These are phyloP conservation scores for Coemansia erecta DNA, from an alignment of 192 early-diverging fungal species.

Conservation along the genomic window DNA sequence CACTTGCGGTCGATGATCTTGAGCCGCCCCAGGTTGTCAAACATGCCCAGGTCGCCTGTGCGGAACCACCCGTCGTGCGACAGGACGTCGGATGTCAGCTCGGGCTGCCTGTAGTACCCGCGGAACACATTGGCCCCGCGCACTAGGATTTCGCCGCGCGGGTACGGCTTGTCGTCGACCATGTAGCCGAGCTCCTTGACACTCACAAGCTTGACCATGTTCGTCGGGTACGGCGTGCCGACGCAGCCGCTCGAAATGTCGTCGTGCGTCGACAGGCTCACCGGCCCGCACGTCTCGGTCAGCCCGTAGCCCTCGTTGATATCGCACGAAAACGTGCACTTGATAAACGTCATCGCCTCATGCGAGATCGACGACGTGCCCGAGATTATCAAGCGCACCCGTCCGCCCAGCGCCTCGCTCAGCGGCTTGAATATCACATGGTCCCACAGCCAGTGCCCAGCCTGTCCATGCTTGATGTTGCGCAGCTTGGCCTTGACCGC, in stretches of 20 bases:
- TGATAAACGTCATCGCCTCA: conserved; percentile 82
- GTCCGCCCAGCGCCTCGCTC: conserved; percentile 72
- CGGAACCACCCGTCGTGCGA: conserved; percentile 84
- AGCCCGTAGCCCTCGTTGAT: conserved; percentile 92
- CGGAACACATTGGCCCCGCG: conserved; percentile 76
- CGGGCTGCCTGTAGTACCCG: conserved; percentile 86
- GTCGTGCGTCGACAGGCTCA: conserved; percentile 53
- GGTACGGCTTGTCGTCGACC: conserved; percentile 75
- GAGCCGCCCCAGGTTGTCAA: conserved; percentile 77
- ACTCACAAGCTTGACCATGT: conserved; percentile 86
- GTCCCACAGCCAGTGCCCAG: conserved; percentile 85
- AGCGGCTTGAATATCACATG: conserved; percentile 75
- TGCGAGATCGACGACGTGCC: conserved; percentile 83
- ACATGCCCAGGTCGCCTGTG: conserved; percentile 94
- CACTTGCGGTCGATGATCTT: conserved; percentile 92
- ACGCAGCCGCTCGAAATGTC: conserved; percentile 73
- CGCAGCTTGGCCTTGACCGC: conserved; percentile 53
- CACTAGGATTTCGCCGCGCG: conserved; percentile 85
- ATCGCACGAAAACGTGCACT: conserved; percentile 75
- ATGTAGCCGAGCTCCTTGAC: conserved; percentile 87
- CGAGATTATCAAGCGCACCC: conserved; percentile 70
- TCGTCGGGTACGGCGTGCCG: conserved; percentile 65
- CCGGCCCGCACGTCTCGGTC: conserved; percentile 73
- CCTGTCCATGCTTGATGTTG: conserved; percentile 57
- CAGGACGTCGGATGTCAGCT: conserved; percentile 71